phyloP scores from a whole-genome alignment of 2,329 filamentous ascomycete genomes.

The Albophoma yamanashiensis region DNA sequence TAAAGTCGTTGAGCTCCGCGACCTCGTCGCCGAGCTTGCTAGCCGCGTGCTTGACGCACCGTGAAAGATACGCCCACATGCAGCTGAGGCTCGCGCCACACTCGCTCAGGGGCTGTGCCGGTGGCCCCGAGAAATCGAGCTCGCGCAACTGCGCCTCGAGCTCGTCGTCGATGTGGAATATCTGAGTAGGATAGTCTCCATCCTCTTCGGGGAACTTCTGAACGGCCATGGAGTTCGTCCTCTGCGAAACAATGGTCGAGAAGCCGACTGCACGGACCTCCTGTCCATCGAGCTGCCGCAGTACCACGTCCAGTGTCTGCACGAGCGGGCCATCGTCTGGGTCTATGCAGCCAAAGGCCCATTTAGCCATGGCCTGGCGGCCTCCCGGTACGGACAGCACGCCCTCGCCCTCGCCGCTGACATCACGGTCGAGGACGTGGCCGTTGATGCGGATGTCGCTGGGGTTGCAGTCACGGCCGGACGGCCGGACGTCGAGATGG shows the following conservation, averaged over 20 bases:
- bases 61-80: slow-evolving; percentile 26
- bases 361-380: neutral
- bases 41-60: slow-evolving; percentile 23
- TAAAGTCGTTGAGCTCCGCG: slow-evolving; percentile 1
- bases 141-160: slow-evolving; percentile 32
- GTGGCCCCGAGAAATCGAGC: slow-evolving; percentile 26
- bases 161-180: slow-evolving; percentile 13
- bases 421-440: neutral
- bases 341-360: neutral
- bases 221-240: neutral
- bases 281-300: neutral
- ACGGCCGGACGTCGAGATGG: slow-evolving; percentile 26
- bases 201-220: neutral
- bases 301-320: neutral
- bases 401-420: neutral
- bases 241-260: neutral
- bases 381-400: neutral
- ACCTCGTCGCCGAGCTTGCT: slow-evolving; percentile 9
- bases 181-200: neutral
- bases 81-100: slow-evolving; percentile 20
- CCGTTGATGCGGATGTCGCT: neutral
- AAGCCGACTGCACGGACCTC: neutral
- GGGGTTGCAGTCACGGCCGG: neutral
- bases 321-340: neutral
- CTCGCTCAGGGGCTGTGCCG: slow-evolving; percentile 6